A percentile compares a stretch with the other conserved stretches of the same genome.
Conservation (phyloP, 2,329 filamentous ascomycete genomes). For the Penicillium janthinellum region DNA sequence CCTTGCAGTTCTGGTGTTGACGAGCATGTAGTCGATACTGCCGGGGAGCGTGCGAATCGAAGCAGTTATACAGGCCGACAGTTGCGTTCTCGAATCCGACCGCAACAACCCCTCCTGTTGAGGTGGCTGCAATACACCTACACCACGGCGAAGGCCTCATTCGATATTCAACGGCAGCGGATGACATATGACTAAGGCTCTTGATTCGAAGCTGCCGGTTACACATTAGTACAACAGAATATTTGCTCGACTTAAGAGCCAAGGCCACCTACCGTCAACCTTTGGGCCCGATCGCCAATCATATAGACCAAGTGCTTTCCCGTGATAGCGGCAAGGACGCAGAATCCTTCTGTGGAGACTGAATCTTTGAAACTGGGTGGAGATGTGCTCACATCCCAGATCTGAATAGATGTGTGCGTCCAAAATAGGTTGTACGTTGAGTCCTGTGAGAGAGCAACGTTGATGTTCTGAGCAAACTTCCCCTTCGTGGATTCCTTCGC, state of each 20-base stretch:
- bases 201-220: neutral
- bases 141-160: neutral
- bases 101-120: neutral
- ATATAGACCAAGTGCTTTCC: neutral
- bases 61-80: neutral
- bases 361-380: neutral
- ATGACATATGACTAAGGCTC: neutral
- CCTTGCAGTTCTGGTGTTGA: neutral
- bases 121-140: neutral
- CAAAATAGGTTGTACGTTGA: neutral
- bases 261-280: neutral
- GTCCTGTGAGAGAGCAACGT: neutral
- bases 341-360: neutral
- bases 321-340: neutral
- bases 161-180: neutral
- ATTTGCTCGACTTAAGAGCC: neutral
- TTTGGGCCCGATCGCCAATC: neutral
- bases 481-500: neutral
- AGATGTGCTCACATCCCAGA: neutral
- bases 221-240: neutral
- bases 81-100: neutral
- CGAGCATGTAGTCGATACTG: neutral
- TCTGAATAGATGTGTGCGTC: neutral
- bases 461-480: neutral
- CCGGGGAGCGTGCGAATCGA: neutral